A percentile compares a stretch with the other conserved stretches of the same genome.
Evolutionary conservation across 2,329 filamentous ascomycete species (phyloP).

Genomic region (Cordyceps farinosa): DNA sequence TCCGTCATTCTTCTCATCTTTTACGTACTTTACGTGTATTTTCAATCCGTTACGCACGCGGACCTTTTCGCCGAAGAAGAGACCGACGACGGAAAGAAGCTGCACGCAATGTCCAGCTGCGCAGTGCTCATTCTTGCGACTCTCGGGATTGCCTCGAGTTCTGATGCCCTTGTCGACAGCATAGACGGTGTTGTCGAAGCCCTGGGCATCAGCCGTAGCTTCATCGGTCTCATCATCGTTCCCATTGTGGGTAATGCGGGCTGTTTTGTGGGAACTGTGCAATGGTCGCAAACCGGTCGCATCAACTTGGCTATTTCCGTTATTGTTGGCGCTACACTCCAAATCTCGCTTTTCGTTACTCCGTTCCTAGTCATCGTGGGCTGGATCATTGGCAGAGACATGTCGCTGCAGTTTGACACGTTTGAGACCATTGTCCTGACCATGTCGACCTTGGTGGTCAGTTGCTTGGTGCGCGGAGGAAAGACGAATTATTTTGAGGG

Average conservation of each 20-base stretch:
- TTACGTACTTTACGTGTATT: slow-evolving; percentile 15
- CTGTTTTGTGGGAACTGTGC: slow-evolving; percentile 21
- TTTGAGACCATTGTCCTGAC: slow-evolving; percentile 22
- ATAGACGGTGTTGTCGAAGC: slow-evolving; percentile 22
- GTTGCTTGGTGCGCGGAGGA: slow-evolving; percentile 21
- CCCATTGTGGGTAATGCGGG: slow-evolving; percentile 22
- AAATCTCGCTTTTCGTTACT: slow-evolving; percentile 22
- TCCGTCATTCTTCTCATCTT: slow-evolving; percentile 16
- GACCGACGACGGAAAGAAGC: slow-evolving; percentile 17
- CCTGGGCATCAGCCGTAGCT: slow-evolving; percentile 20
- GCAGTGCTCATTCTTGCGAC: slow-evolving; percentile 20
- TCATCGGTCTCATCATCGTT: slow-evolving; percentile 22
- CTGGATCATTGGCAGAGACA: slow-evolving; percentile 16
- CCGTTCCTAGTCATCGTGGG: slow-evolving; percentile 21
- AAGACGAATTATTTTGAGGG: slow-evolving; percentile 23
- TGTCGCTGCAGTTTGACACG: slow-evolving; percentile 22
- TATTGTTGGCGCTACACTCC: slow-evolving; percentile 22
- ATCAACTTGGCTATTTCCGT: slow-evolving; percentile 22
- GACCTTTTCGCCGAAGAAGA: slow-evolving; percentile 18
- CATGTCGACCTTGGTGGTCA: slow-evolving; percentile 22
- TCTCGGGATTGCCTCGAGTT: slow-evolving; percentile 22
- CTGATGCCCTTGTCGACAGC: slow-evolving; percentile 27
- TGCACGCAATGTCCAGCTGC: slow-evolving; percentile 20
- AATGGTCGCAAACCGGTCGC: slow-evolving; percentile 20
- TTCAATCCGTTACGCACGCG: slow-evolving; percentile 15